These are phyloP conservation scores for Candida boleticola DNA, from an alignment of 805 yeast genomes.

Conservation along the genomic window DNA sequence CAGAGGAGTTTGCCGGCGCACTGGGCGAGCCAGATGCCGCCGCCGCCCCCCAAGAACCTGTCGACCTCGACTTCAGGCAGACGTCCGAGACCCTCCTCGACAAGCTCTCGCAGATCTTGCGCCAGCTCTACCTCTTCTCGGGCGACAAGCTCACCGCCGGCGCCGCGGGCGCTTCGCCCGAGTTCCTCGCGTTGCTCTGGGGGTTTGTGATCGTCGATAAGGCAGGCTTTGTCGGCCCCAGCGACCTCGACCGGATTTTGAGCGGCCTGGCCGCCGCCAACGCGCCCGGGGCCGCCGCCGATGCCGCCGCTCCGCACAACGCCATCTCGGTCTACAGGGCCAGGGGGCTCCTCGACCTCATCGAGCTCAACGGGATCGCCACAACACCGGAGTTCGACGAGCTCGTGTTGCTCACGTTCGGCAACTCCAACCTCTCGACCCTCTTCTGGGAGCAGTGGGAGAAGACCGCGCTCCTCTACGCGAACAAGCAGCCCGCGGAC, in stretches of 20 bases:
- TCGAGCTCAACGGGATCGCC: conserved; percentile 16
- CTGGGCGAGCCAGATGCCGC: conserved; percentile 1
- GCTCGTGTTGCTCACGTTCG: conserved; percentile 33
- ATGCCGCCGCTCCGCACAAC: not conserved
- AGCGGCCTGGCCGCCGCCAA: not conserved
- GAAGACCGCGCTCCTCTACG: conserved; percentile 12
- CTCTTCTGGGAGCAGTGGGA: conserved; percentile 42
- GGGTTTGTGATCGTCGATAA: conserved; percentile 19
- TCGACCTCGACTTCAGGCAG: not conserved
- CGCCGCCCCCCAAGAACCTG: too few species aligned
- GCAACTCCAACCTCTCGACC: conserved; percentile 37
- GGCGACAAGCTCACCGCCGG: conserved; percentile 19
- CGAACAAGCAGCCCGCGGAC: conserved; percentile 3
- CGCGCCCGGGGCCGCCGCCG: not conserved
- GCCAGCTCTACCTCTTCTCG: conserved; percentile 25
- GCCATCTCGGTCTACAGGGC: conserved; percentile 16
- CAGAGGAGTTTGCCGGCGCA: conserved; percentile 13
- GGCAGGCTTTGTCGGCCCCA: conserved; percentile 19
- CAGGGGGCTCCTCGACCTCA: conserved; percentile 27
- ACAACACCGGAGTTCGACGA: conserved; percentile 26
- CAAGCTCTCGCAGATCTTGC: conserved; percentile 26
- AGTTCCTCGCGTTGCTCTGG: conserved; percentile 35
- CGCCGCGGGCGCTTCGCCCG: conserved; percentile 12
- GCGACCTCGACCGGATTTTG: conserved; percentile 22
- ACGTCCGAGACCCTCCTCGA: conserved; percentile 21